Conservation (phyloP, 1,139 yeast genomes). For the Zygoascus hellenicus region DNA sequence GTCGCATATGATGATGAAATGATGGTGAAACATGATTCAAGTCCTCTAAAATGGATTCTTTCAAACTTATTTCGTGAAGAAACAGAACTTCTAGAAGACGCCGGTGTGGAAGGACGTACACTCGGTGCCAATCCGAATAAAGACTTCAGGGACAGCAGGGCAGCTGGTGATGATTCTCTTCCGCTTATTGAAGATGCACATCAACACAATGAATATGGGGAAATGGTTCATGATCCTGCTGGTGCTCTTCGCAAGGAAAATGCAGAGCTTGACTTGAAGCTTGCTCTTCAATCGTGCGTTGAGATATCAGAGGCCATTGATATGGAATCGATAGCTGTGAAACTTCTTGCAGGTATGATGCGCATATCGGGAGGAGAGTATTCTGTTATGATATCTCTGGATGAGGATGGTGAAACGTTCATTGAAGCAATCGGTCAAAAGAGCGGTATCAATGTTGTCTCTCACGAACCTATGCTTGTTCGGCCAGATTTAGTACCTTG, state of each 20-base stretch:
- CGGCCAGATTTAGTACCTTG: constrained; percentile 45
- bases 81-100: constrained; percentile 11
- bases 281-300: constrained; percentile 41
- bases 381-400: constrained; percentile 41
- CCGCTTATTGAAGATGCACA: constrained; percentile 4
- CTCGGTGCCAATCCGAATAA: no score
- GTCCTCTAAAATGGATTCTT: constrained; percentile 29
- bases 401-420: constrained; percentile 34
- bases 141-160: no score
- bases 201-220: constrained; percentile 3
- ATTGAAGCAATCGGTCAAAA: constrained; percentile 41
- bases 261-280: constrained; percentile 22
- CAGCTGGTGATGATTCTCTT: no score
- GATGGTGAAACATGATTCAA: constrained; percentile 19
- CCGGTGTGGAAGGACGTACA: constrained; percentile 1
- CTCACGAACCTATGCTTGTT: constrained; percentile 41
- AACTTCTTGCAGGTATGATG: constrained; percentile 41
- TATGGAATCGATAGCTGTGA: constrained; percentile 38
- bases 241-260: background rate
- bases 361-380: constrained; percentile 42
- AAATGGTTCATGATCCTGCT: background rate
- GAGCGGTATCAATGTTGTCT: constrained; percentile 35
- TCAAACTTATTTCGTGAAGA: constrained; percentile 28
- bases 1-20: constrained; percentile 1
- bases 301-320: constrained; percentile 46